Evolutionary conservation across 768 basidiomycete species (phyloP).

Genomic region (Tricholomella constricta): DNA sequence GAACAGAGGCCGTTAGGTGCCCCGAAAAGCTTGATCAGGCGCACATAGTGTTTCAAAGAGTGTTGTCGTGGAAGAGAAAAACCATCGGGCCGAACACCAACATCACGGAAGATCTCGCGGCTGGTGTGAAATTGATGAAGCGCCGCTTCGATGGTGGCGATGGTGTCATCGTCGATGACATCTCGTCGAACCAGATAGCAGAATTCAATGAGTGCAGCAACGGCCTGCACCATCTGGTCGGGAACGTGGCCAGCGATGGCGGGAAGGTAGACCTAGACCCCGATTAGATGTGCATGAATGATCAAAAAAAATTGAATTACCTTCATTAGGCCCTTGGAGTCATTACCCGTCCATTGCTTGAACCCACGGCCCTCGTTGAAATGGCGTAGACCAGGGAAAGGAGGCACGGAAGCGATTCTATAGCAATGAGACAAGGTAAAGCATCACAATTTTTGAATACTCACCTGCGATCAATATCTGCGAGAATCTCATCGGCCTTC

Average conservation of each 20-base stretch:
- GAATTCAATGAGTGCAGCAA: constrained; percentile 21
- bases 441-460: too few species aligned
- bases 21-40: constrained; percentile 23
- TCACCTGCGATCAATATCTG: constrained; percentile 36
- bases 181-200: constrained; percentile 8
- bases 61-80: constrained; percentile 21
- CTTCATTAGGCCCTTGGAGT: constrained; percentile 36
- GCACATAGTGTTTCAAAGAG: constrained; percentile 17
- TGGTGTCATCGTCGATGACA: not conserved
- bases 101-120: constrained; percentile 12
- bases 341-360: constrained; percentile 35
- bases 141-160: not conserved
- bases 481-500: constrained; percentile 27
- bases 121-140: constrained; percentile 16
- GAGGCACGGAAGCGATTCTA: constrained; percentile 26
- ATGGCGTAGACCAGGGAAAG: constrained; percentile 6
- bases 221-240: constrained; percentile 10
- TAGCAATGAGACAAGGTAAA: not conserved
- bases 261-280: constrained; percentile 23
- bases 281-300: not conserved
- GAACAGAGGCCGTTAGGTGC: constrained; percentile 38
- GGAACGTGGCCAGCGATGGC: constrained; percentile 28
- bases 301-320: constrained; percentile 14
- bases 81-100: constrained; percentile 7
- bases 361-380: constrained; percentile 29